Base-by-base conservation (phyloP, 176 grass and related monocot species). In the Aegilops sharonensis region DNA sequence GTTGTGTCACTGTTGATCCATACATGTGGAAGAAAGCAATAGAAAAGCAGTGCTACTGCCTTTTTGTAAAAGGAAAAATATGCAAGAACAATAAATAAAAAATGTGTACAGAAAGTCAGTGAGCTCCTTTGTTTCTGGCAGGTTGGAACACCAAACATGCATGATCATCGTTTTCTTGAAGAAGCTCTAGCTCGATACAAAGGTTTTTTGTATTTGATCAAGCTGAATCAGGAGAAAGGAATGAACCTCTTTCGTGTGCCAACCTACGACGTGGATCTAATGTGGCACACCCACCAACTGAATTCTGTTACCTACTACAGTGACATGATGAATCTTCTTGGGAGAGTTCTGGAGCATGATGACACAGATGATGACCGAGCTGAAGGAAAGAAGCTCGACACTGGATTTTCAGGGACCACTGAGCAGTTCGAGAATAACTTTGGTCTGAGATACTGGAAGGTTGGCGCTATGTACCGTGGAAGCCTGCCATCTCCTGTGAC, bases 261-360 rank as follows among this genome's bases (percentile, higher is more conserved):
- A 8, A 94, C 94, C 59, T 95, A 98, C 14, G 97, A 98, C 50
- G 85, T 98, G 31, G 97, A 96, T 86, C 79, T 98, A 40, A 94
- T 98, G 60, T 98, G 97, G 97, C 97, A 98, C 82, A 90, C 94
- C 57, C 97, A 98, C 70, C 94, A 94, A 62, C 64, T 96, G 47
- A 84, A 91, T 90, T 87, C 97, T 61, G 78, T 91, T 83, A 83
- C 87, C 81, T 98, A 98, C 81, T 74, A 89, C 79, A 86, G 85
- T n/a, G 92, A 98, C 59, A 89, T 94, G 89, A 25, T 90, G 39
- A 75, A 93, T 31, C 92, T 98, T 36, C 88, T 98, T 89, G 92
- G 90, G 34, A 95, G 78, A 88, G 87, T 98, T 83, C 67, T 98
- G 42, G 92, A 95, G 82, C 97, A 98, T 98, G 97, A 98, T 75